phyloP scores from a whole-genome alignment of 176 grass and related monocot species.

The Phyllostachys edulis region DNA sequence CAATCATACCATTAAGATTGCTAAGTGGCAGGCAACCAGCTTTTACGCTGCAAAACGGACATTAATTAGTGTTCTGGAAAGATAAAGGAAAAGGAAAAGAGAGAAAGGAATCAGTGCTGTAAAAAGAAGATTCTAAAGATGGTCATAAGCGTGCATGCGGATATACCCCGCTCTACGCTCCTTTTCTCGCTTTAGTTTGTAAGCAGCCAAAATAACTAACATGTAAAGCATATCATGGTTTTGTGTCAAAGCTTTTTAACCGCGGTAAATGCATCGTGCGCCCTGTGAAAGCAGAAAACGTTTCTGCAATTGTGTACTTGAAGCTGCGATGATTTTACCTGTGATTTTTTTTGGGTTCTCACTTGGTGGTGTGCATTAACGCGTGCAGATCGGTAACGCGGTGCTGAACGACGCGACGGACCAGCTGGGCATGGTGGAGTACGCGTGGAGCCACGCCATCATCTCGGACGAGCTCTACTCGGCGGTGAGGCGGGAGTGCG shows the following conservation, averaged over 20 bases:
- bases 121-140: conserved; percentile 41
- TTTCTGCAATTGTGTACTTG: not conserved
- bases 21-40: conserved; percentile 4
- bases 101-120: conserved; percentile 11
- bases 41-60: conserved; percentile 14
- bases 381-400: conserved; percentile 77
- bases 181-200: conserved; percentile 9
- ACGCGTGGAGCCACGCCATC: conserved; percentile 97
- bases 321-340: not conserved
- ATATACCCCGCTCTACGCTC: not conserved
- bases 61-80: conserved; percentile 36
- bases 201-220: not conserved
- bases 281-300: not conserved
- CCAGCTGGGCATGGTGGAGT: conserved; percentile 95
- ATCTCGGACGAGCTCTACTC: conserved; percentile 90
- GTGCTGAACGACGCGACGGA: conserved; percentile 92
- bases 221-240: not conserved
- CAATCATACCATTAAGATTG: conserved; percentile 28
- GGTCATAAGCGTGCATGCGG: conserved; percentile 25
- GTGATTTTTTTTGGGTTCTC: not conserved
- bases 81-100: conserved; percentile 45
- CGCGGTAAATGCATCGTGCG: not conserved
- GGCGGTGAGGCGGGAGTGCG: conserved; percentile 73
- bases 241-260: not conserved
- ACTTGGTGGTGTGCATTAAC: not conserved